phyloP scores from a whole-genome alignment of 2,329 filamentous ascomycete genomes.

The Ophiognomonia clavigignenti-juglandacearum region DNA sequence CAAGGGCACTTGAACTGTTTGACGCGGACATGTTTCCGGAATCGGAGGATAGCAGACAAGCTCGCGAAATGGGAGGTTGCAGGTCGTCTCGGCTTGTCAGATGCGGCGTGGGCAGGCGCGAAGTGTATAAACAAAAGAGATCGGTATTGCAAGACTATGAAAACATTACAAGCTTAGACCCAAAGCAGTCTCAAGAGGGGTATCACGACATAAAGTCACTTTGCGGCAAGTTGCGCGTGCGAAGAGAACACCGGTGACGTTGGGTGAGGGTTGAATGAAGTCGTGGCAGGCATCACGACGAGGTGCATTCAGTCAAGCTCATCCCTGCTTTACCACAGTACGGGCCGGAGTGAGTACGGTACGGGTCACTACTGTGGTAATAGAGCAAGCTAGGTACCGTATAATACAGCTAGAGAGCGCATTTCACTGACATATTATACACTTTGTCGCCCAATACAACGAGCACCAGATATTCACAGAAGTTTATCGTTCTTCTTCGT shows the following conservation, averaged over 20 bases:
- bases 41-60: not conserved
- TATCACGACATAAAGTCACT: not conserved
- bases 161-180: not conserved
- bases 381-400: too few species aligned
- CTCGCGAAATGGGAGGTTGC: slow-evolving; percentile 6
- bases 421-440: too few species aligned
- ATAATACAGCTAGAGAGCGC: too few species aligned
- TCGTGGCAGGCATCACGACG: not conserved
- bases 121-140: too few species aligned
- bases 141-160: not conserved
- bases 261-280: not conserved
- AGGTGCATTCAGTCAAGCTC: too few species aligned
- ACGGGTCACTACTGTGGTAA: too few species aligned
- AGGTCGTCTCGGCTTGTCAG: not conserved
- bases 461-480: too few species aligned
- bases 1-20: slow-evolving; percentile 29
- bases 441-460: too few species aligned
- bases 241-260: not conserved
- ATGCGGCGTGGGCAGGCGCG: too few species aligned
- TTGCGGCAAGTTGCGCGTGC: not conserved
- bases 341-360: too few species aligned
- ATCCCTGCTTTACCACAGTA: not conserved
- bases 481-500: too few species aligned
- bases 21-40: not conserved
- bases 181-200: not conserved